phyloP scores from a whole-genome alignment of 2,329 filamentous ascomycete genomes.

The Sporothrix sp. region DNA sequence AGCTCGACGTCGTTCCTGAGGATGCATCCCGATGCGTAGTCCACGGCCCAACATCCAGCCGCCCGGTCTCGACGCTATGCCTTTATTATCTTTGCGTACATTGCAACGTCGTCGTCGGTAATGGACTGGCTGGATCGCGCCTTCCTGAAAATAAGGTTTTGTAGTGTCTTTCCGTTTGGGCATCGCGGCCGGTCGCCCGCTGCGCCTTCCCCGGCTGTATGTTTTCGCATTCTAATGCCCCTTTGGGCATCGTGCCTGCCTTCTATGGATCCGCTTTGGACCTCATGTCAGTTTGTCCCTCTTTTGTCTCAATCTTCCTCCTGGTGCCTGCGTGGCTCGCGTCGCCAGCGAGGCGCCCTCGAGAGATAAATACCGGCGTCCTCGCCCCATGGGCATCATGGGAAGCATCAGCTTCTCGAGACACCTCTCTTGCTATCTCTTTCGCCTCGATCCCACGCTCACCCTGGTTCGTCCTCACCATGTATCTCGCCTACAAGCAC shows the following conservation, averaged over 20 bases:
- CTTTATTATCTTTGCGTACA: too few species aligned
- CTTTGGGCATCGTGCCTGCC: background rate
- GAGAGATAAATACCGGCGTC: constrained; percentile 1
- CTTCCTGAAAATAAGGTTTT: background rate
- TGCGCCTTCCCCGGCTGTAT: background rate
- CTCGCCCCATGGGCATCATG: too few species aligned
- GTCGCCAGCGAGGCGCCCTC: too few species aligned
- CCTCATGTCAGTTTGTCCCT: background rate
- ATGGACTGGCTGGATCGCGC: too few species aligned
- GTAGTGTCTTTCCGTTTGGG: background rate
- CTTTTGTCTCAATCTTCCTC: background rate
- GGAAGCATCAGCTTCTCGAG: too few species aligned
- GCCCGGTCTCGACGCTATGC: too few species aligned
- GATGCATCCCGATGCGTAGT: too few species aligned
- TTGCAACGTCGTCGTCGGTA: too few species aligned
- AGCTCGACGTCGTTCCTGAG: too few species aligned
- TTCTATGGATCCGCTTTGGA: background rate
- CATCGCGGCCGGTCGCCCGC: background rate
- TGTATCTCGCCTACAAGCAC: constrained; percentile 20
- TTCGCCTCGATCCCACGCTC: background rate
- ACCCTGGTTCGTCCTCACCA: constrained; percentile 10
- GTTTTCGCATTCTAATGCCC: constrained; percentile 6
- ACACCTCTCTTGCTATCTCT: background rate
- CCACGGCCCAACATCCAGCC: too few species aligned
- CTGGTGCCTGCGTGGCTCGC: too few species aligned